Percentiles rank a stretch among this genome's conserved stretches.
Evolutionary conservation across 2,329 filamentous ascomycete species (phyloP).

Genomic region (Aspergillus hiratsukae): DNA sequence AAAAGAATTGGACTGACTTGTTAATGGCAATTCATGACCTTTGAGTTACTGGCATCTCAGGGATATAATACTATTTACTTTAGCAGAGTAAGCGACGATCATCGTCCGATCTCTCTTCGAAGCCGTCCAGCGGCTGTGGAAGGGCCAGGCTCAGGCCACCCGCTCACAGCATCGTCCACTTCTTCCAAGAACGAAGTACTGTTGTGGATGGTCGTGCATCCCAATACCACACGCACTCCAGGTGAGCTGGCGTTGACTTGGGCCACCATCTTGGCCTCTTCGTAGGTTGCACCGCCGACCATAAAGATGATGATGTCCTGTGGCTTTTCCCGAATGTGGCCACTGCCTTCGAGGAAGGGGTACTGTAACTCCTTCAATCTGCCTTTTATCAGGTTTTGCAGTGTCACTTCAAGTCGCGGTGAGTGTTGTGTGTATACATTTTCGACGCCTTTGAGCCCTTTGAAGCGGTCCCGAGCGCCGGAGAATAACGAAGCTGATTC

Average conservation of each 20-base stretch:
- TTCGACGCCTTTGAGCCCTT: slow-evolving; percentile 93
- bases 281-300: slow-evolving; percentile 87
- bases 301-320: slow-evolving; percentile 97
- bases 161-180: slow-evolving; percentile 79
- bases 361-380: slow-evolving; percentile 80
- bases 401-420: slow-evolving; percentile 75
- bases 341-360: slow-evolving; percentile 86
- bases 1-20: background rate
- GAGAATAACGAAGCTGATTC: slow-evolving; percentile 89
- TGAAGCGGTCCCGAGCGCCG: slow-evolving; percentile 80
- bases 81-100: slow-evolving; percentile 5
- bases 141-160: slow-evolving; percentile 70
- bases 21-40: background rate
- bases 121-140: slow-evolving; percentile 60
- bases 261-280: slow-evolving; percentile 95
- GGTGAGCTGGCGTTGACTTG: slow-evolving; percentile 87
- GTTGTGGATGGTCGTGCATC: slow-evolving; percentile 84
- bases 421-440: slow-evolving; percentile 99
- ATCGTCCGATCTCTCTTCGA: slow-evolving; percentile 57
- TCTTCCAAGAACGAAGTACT: slow-evolving; percentile 84
- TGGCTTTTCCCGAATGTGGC: slow-evolving; percentile 85
- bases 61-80: background rate
- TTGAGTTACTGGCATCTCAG: background rate
- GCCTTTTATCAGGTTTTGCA: slow-evolving; percentile 92
- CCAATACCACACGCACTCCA: slow-evolving; percentile 82